These are phyloP conservation scores for Boletus mariae DNA, from an alignment of 1,284 basidiomycete species.

Conservation along the genomic window DNA sequence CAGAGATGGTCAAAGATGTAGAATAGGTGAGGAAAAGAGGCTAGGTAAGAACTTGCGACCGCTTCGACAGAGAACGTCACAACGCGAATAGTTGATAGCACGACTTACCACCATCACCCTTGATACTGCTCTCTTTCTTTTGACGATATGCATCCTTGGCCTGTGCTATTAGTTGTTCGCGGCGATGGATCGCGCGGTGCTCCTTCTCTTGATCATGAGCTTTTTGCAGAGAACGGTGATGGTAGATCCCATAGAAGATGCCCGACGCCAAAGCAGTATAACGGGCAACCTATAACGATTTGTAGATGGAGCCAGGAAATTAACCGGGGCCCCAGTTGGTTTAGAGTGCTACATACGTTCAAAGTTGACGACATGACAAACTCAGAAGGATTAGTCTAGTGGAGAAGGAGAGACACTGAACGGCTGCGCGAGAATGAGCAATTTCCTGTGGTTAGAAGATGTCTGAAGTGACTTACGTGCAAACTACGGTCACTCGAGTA, in stretches of 20 bases:
- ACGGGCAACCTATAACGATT: constrained; percentile 75
- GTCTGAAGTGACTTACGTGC: constrained; percentile 12
- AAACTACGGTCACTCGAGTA: constrained; percentile 10
- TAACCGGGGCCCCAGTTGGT: constrained; percentile 14
- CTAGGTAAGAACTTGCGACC: neutral
- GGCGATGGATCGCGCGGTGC: constrained; percentile 65
- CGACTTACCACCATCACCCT: constrained; percentile 51
- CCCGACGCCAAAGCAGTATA: constrained; percentile 91
- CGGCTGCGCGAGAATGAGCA: constrained; percentile 13
- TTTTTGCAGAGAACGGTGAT: constrained; percentile 87
- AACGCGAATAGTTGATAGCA: constrained; percentile 1
- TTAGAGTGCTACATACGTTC: constrained; percentile 43
- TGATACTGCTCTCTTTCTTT: constrained; percentile 52
- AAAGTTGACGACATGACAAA: constrained; percentile 59
- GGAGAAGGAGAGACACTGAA: constrained; percentile 15
- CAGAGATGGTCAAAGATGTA: constrained; percentile 15
- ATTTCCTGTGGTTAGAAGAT: neutral
- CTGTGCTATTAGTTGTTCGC: constrained; percentile 78
- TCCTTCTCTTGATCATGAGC: constrained; percentile 72
- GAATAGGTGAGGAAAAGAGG: neutral
- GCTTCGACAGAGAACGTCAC: neutral
- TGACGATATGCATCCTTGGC: constrained; percentile 90
- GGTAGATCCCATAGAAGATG: constrained; percentile 89
- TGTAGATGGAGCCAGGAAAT: constrained; percentile 4
- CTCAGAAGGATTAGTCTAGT: constrained; percentile 15